Base-by-base conservation (phyloP, 2,329 filamentous ascomycete species). In the Scytalidium sp. region DNA sequence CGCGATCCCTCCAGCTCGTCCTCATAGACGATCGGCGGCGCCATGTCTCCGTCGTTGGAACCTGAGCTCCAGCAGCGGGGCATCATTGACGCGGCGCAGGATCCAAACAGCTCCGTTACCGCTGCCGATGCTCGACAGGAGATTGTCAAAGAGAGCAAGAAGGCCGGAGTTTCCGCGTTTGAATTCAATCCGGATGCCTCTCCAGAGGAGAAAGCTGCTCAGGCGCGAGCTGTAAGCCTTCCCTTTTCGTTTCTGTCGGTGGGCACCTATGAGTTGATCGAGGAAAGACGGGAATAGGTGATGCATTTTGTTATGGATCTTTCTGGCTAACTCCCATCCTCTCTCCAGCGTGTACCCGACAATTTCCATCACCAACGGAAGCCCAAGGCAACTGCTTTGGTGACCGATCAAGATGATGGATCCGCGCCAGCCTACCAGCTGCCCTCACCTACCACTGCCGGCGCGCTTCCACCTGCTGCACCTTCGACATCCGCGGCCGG, bases 141-240 rank as follows among this genome's bases (percentile, higher is more conserved):
- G 60, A 79, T 97, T 44, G 78, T 96, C 21, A 76, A 88, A 47
- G 85, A 96, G 67, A 90, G 89, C 58, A 83, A 79, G 63, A 86
- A 87, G 61, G 89, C 87, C 11, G 94, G 94, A 40, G 82, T 87
- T 20, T 74, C 85, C 23, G 92, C 90, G 56, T 94, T 88, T 66
- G 81, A 85, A 54, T 99, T 97, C 72, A 81, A 99, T 65, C 90
- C 94, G 1, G 73, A 96, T 74, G 92, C 91, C 40, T 85, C 79
- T 41, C 79, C 87, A 1, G 89, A 91, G 66, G 79, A 96, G 69
- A 99, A 99, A 75, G 85, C 81, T 53, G 86, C 86, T 25, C 88
- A 92, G 66, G 85, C 87, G 19, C 76, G 80, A 76, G 81, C 85
- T 64, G 90, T 96, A 78, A 62, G 86, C 19, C 11, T 40, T 22